Evolutionary conservation across 2,329 filamentous ascomycete genomes (phyloP).

Genomic region (Fusarium sp.): DNA sequence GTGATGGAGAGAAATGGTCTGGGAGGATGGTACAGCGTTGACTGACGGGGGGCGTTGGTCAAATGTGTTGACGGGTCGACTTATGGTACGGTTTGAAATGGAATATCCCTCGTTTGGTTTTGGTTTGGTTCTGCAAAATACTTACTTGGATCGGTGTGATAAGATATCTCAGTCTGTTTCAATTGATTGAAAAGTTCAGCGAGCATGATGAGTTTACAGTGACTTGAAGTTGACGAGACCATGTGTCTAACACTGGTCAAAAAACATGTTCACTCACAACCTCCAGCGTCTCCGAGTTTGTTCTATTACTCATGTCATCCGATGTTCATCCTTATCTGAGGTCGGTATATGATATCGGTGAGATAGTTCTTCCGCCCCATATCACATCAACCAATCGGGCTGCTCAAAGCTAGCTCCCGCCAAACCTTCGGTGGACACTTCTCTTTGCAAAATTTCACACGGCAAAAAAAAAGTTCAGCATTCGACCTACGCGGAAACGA

Average conservation of each 20-base stretch:
- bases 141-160: background rate
- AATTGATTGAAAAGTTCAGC: slow-evolving; percentile 17
- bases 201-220: background rate
- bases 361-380: slow-evolving; percentile 31
- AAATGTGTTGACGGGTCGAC: slow-evolving; percentile 6
- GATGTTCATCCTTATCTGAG: background rate
- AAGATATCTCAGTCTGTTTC: background rate
- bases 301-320: background rate
- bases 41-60: slow-evolving; percentile 32
- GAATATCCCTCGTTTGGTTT: slow-evolving; percentile 36
- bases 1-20: background rate
- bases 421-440: slow-evolving; percentile 28
- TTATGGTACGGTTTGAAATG: background rate
- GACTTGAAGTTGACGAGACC: background rate
- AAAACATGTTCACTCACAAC: background rate
- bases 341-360: background rate
- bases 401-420: slow-evolving; percentile 32
- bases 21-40: slow-evolving; percentile 5
- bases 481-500: slow-evolving; percentile 27
- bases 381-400: slow-evolving; percentile 27
- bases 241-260: background rate
- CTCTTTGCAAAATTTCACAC: slow-evolving; percentile 44
- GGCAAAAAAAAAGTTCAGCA: slow-evolving; percentile 35
- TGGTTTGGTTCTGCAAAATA: slow-evolving; percentile 1
- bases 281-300: background rate